Evolutionary conservation across 768 basidiomycete species (phyloP).

Genomic region (Polyporus arcularius): DNA sequence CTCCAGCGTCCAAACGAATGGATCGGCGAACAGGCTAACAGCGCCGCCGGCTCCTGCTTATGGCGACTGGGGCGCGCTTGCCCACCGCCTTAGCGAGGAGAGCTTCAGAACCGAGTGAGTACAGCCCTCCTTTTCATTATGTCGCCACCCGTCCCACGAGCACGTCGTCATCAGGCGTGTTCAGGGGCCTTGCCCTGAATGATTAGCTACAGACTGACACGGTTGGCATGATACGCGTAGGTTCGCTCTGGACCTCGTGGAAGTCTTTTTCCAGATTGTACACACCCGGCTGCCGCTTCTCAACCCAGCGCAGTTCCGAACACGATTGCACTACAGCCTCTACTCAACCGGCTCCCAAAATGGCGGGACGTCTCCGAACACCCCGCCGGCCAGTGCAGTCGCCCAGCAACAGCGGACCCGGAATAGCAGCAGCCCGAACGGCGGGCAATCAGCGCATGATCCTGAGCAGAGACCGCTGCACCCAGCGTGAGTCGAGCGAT

Average conservation of each 20-base stretch:
- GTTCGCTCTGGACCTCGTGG: conserved; percentile 89
- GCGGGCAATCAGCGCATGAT: conserved; percentile 16
- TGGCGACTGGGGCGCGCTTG: conserved; percentile 74
- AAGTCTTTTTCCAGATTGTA: conserved; percentile 92
- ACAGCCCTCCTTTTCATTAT: neutral
- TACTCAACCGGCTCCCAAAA: conserved; percentile 23
- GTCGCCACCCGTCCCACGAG: neutral
- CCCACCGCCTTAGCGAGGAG: conserved; percentile 70
- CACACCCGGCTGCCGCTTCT: conserved; percentile 87
- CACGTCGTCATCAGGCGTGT: neutral
- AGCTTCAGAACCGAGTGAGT: conserved; percentile 83
- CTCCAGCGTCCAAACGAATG: conserved; percentile 11
- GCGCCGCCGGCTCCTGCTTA: conserved; percentile 44
- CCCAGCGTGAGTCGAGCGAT: conserved; percentile 26
- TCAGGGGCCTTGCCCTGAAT: conserved; percentile 9
- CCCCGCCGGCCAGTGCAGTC: conserved; percentile 17
- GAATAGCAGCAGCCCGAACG: conserved; percentile 15
- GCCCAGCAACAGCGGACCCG: conserved; percentile 17
- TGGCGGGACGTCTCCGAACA: conserved; percentile 23
- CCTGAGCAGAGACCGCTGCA: conserved; percentile 25
- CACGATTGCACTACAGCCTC: conserved; percentile 51
- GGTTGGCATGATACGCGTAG: conserved; percentile 41
- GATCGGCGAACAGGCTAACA: conserved; percentile 8
- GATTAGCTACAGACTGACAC: conserved; percentile 15
- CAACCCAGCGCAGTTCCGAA: conserved; percentile 80